Conservation (phyloP, 306 rosid species). For the Pyrus communis region DNA sequence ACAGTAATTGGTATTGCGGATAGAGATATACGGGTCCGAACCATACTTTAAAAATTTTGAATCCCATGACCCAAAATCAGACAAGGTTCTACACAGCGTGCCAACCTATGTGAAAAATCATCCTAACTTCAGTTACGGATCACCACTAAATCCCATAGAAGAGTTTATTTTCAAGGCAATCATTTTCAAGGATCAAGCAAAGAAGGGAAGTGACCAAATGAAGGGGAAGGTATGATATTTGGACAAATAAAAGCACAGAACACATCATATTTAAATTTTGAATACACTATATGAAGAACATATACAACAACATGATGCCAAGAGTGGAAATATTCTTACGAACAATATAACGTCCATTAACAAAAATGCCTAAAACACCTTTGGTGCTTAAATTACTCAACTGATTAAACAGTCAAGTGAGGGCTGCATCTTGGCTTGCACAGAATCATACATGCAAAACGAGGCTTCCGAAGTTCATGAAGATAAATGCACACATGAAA, state of each 20-base stretch:
- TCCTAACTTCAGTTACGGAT: not conserved
- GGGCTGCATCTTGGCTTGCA: not conserved
- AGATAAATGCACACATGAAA: not conserved
- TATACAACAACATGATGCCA: too few relatives aligned
- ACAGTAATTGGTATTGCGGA: not conserved
- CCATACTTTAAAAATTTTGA: not conserved
- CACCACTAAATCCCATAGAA: not conserved
- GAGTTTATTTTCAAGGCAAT: too few relatives aligned
- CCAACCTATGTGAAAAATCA: not conserved
- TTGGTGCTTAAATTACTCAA: too few relatives aligned
- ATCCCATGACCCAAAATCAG: not conserved
- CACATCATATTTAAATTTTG: too few relatives aligned
- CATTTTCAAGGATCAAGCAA: too few relatives aligned
- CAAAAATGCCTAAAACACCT: too few relatives aligned
- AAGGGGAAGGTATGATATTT: too few relatives aligned
- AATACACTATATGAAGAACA: too few relatives aligned
- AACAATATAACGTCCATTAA: too few relatives aligned
- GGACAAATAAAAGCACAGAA: too few relatives aligned
- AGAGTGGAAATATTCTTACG: too few relatives aligned
- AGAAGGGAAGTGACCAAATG: not conserved
- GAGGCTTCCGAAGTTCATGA: not conserved
- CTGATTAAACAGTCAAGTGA: not conserved
- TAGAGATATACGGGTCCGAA: not conserved
- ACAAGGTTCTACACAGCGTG: not conserved
- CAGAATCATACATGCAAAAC: not conserved